Evolutionary conservation across 2,329 filamentous ascomycete species (phyloP).

Genomic region (Pseudogymnoascus sp.): DNA sequence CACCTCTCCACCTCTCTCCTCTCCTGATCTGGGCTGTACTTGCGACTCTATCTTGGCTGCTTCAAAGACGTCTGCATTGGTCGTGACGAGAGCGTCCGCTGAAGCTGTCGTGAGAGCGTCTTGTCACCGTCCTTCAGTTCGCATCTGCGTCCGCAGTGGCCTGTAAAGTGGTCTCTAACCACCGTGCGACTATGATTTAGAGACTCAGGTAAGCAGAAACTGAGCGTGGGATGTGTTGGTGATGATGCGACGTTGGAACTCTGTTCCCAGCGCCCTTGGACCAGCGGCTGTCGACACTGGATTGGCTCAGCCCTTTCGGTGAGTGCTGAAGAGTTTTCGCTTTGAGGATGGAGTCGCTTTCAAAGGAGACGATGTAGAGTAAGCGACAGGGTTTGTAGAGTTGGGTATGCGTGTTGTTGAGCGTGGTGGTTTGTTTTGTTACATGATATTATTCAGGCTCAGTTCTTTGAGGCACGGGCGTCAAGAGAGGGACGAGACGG

Average conservation of each 20-base stretch:
- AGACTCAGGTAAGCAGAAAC: background rate
- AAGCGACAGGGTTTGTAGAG: background rate
- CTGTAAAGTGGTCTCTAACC: background rate
- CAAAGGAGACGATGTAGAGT: background rate
- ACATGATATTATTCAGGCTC: slow-evolving; percentile 8
- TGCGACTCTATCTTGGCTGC: slow-evolving; percentile 31
- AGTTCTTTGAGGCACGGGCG: slow-evolving; percentile 8
- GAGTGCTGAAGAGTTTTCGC: background rate
- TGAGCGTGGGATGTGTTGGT: background rate
- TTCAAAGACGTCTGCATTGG: slow-evolving; percentile 9
- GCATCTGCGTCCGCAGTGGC: background rate
- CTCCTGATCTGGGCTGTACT: slow-evolving; percentile 21
- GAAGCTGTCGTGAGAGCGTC: slow-evolving; percentile 2
- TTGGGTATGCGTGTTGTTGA: background rate
- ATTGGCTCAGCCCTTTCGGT: background rate
- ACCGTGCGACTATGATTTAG: slow-evolving; percentile 2
- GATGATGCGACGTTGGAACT: slow-evolving; percentile 5
- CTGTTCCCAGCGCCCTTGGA: background rate
- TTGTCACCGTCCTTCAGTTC: slow-evolving; percentile 1
- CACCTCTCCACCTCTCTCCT: slow-evolving; percentile 23
- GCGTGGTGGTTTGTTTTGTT: slow-evolving; percentile 6
- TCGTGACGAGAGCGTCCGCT: background rate
- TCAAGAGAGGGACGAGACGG: slow-evolving; percentile 6
- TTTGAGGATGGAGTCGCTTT: background rate
- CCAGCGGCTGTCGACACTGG: background rate